Evolutionary conservation across 495 filamentous ascomycete species (phyloP), one percentile per base, ranked within the genome.

Genomic region (Hyaloscypha bicolor): DNA sequence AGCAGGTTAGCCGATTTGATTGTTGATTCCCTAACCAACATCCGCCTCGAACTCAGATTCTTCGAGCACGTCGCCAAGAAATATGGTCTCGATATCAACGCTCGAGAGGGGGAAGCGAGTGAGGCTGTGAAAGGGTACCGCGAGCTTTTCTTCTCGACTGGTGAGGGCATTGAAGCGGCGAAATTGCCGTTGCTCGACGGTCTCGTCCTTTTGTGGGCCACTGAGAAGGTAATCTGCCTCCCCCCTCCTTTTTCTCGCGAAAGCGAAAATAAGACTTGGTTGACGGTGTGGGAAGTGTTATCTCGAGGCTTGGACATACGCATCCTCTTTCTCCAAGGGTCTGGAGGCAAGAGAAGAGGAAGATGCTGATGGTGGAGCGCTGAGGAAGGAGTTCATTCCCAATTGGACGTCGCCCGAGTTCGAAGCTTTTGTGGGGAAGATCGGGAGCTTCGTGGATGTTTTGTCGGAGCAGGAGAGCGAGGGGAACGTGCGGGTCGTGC

Each of bases 131-230:
- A 69, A 37, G 32, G 62, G 58, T 64, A 68, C 39, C 31, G 70
- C 60, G 65, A 74, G 21, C 37, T 81, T 9, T 83, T 82, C 48
- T 39, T 55, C 19, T 61, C 55, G 31, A 61, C 69, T 37, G 70
- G 45, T 14, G 59, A 55, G 32, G 55, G 62, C 21, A 57, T 65
- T 22, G 57, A 69, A 14, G 65, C 52, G 4, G 45, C 39, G 22
- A 55, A 66, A 48, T 53, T 76, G 16, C 73, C 73, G 1, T 78
- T 73, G 74, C 74, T 93, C 19, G 89, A 92, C 72, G 90, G 88
- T 9, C 74, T 92, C 65, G 81, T 91, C 9, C 84, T 91, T 25
- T 81, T 93, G 22, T 94, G 90, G 88, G 87, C 88, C 31, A 92
- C 88, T 12, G 91, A 94, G 79, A 83, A 80, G 39, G 63, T 66